These are phyloP conservation scores for Talaromyces stipitatus DNA, from an alignment of 495 filamentous ascomycete genomes.

Conservation along the genomic window DNA sequence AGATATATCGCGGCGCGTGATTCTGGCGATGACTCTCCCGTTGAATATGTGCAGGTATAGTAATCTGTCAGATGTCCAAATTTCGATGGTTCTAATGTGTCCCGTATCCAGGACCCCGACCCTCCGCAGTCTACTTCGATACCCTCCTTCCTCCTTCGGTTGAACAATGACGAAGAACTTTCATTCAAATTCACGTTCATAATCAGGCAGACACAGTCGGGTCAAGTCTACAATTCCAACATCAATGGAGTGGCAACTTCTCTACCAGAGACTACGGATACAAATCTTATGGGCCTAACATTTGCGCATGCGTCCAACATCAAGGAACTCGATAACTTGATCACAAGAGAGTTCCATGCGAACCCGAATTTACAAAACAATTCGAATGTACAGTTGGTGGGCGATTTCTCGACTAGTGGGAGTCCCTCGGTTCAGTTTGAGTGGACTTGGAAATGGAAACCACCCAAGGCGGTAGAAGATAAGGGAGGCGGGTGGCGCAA, in stretches of 20 bases:
- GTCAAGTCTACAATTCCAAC: slow-evolving; percentile 31
- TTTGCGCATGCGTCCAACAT: slow-evolving; percentile 81
- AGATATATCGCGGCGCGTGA: slow-evolving; percentile 72
- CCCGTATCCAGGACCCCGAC: slow-evolving; percentile 66
- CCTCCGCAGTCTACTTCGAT: slow-evolving; percentile 39
- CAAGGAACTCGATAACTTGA: slow-evolving; percentile 84
- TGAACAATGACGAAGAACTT: slow-evolving; percentile 85
- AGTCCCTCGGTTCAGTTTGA: slow-evolving; percentile 80
- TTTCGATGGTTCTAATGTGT: background rate
- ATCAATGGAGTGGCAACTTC: slow-evolving; percentile 45
- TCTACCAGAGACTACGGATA: slow-evolving; percentile 50
- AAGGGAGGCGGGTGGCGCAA: slow-evolving; percentile 90
- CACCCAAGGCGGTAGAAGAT: slow-evolving; percentile 76
- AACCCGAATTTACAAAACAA: slow-evolving; percentile 98
- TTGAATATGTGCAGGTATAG: slow-evolving; percentile 88
- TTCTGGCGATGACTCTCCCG: slow-evolving; percentile 59
- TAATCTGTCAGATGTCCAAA: background rate
- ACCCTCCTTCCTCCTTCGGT: slow-evolving; percentile 76
- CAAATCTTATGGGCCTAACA: slow-evolving; percentile 79
- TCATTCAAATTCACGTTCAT: slow-evolving; percentile 88
- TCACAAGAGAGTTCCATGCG: slow-evolving; percentile 91
- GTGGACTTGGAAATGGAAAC: slow-evolving; percentile 95
- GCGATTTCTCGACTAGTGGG: slow-evolving; percentile 76
- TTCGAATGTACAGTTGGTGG: slow-evolving; percentile 85
- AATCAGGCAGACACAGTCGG: slow-evolving; percentile 58